Evolutionary conservation across 768 basidiomycete species (phyloP), one percentile per base, ranked within the genome.

Genomic region (Postia placenta): DNA sequence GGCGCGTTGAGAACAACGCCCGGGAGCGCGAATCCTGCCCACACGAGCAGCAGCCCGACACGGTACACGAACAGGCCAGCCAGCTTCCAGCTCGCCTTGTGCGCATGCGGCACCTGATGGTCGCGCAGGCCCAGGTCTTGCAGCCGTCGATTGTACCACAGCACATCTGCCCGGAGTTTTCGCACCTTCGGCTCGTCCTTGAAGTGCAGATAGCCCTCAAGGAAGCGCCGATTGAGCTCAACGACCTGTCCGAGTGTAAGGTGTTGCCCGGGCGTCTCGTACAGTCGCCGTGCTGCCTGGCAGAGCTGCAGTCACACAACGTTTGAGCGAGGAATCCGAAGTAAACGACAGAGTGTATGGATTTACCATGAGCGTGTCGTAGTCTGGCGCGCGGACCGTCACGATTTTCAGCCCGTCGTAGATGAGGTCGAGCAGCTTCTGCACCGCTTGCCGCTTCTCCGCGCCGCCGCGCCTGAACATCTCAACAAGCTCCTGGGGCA

Each of bases 351-450:
- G 25, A n/a, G n/a, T n/a, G n/a, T n/a, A n/a, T 14, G 38, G 38
- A 39, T 79, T 48, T 57, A 91, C 96, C 92, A 98, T 96, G 42
- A 99, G 75, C 1, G 96, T 99, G 57, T 99, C 96, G 64, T 90
- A 98, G 64, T 99, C 96, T 2, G 95, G 93, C 15, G 93, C 92
- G 49, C 94, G 76, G 47, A 98, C 79, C 0, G 96, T 99, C 33
- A 99, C 96, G 0, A 93, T 94, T 71, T 97, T 94, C 57, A 99
- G 70, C 20, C 80, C 87, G 59, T 97, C 89, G 59, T 94, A 96
- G 45, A 96, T 85, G 47, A 96, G 69, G 56, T 98, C 87, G 54
- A 99, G 73, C 56, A 98, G 81, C 61, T 87, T 86, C 15, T 82
- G 75, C 41, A 93, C 91, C 0, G 96, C 95, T 59, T 94, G 89